phyloP scores from a whole-genome alignment of 371 early-diverging fungal genomes.

The Apophysomyces sp. region DNA sequence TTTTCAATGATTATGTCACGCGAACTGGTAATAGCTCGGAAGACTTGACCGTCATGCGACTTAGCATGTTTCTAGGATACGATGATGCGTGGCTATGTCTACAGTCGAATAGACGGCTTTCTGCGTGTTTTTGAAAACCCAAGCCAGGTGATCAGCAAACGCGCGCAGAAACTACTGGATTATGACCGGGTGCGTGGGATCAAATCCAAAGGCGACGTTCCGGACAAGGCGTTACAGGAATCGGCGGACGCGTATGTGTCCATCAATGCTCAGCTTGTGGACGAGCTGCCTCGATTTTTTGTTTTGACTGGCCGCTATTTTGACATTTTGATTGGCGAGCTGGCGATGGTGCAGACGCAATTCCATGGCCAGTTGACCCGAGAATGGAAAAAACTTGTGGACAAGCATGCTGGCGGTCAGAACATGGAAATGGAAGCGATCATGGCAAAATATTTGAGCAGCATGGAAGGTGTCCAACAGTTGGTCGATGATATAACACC shows the following conservation, averaged over 20 bases:
- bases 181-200: constrained; percentile 66
- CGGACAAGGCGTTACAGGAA: constrained; percentile 66
- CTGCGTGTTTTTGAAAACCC: constrained; percentile 68
- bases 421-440: constrained; percentile 2
- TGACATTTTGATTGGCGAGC: constrained; percentile 57
- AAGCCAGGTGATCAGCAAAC: constrained; percentile 71
- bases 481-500: constrained; percentile 13
- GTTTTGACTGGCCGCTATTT: constrained; percentile 61
- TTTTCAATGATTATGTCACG: constrained; percentile 29
- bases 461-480: constrained; percentile 10
- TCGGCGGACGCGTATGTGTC: constrained; percentile 72
- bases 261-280: constrained; percentile 76
- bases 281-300: constrained; percentile 75
- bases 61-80: constrained; percentile 8
- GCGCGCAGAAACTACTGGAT: constrained; percentile 75
- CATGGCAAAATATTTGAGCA: constrained; percentile 5
- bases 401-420: constrained; percentile 11
- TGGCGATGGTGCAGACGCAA: constrained; percentile 61
- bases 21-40: constrained; percentile 29
- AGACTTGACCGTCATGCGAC: not conserved
- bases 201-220: constrained; percentile 59
- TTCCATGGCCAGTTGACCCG: constrained; percentile 39
- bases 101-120: constrained; percentile 60
- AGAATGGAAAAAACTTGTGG: constrained; percentile 36
- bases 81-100: constrained; percentile 40